Evolutionary conservation across 345 rosid species (phyloP).

Genomic region (Arabis hirsuta): DNA sequence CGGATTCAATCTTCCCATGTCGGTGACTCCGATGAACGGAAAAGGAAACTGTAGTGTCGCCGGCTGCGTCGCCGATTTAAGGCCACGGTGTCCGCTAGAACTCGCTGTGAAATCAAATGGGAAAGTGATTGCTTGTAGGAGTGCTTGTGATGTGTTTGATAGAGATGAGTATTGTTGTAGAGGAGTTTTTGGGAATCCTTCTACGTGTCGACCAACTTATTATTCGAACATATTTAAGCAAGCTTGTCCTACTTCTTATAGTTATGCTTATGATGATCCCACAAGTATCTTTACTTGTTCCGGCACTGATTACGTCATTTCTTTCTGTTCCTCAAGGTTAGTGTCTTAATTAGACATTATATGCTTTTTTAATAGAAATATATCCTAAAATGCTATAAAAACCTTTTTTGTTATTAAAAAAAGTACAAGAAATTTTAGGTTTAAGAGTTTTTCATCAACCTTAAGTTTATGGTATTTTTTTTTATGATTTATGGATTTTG

Average conservation of each 20-base stretch:
- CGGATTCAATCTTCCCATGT: conserved; percentile 79
- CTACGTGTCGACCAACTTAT: conserved; percentile 63
- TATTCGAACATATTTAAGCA: conserved; percentile 80
- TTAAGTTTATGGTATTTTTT: too few species aligned
- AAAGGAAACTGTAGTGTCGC: conserved; percentile 66
- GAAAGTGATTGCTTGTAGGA: conserved; percentile 67
- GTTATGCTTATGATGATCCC: conserved; percentile 93
- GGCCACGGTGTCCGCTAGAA: conserved; percentile 63
- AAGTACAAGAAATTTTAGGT: too few species aligned
- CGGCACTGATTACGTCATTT: conserved; percentile 67
- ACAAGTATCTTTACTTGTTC: conserved; percentile 76
- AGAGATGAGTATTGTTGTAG: conserved; percentile 89
- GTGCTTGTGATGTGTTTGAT: conserved; percentile 90
- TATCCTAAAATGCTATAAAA: too few species aligned
- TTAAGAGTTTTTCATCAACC: too few species aligned
- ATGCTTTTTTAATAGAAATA: too few species aligned
- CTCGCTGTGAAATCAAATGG: conserved; percentile 62
- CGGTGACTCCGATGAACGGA: conserved; percentile 66
- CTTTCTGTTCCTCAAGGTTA: conserved; percentile 73
- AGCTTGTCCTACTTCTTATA: conserved; percentile 83
- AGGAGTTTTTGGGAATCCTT: conserved; percentile 64
- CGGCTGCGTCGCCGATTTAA: conserved; percentile 69
- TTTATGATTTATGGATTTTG: too few species aligned
- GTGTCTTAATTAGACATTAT: neutral
- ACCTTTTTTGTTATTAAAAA: too few species aligned